Evolutionary conservation across 2,329 filamentous ascomycete species (phyloP).

Genomic region (Aspergillus caelatus): DNA sequence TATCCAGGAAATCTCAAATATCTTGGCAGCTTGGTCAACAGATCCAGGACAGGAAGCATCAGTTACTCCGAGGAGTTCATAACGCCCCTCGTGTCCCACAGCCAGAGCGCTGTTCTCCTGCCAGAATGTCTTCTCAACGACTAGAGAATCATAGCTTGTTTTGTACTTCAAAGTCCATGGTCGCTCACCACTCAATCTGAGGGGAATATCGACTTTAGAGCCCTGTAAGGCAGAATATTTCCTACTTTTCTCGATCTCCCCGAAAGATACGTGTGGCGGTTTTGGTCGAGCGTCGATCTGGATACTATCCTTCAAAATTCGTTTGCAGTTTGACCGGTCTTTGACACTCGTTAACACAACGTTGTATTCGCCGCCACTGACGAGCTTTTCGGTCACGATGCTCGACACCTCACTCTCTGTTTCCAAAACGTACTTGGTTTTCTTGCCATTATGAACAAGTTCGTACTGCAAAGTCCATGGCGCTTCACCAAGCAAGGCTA

Average conservation of each 20-base stretch:
- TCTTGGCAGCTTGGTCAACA: conserved; percentile 72
- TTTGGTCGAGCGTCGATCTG: conserved; percentile 87
- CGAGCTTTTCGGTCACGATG: conserved; percentile 74
- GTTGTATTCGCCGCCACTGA: conserved; percentile 86
- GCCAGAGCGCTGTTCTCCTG: conserved; percentile 70
- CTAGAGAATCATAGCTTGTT: conserved; percentile 55
- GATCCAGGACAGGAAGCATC: conserved; percentile 82
- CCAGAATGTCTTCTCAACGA: conserved; percentile 52
- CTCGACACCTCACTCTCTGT: conserved; percentile 67
- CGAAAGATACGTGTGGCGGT: conserved; percentile 83
- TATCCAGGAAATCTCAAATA: conserved; percentile 84
- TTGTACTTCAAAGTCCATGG: conserved; percentile 84
- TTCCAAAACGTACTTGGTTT: conserved; percentile 67
- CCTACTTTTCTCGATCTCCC: conserved; percentile 78
- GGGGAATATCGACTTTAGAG: conserved; percentile 71
- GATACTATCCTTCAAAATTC: conserved; percentile 78
- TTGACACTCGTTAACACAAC: conserved; percentile 83
- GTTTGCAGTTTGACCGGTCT: conserved; percentile 84
- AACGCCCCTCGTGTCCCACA: conserved; percentile 70
- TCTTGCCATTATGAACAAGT: conserved; percentile 83
- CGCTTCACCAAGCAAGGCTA: conserved; percentile 76
- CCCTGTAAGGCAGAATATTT: conserved; percentile 76
- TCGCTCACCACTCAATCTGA: conserved; percentile 81
- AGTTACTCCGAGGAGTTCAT: conserved; percentile 75
- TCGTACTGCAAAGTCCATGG: conserved; percentile 94